A percentile compares a stretch with the other conserved stretches of the same genome.
These are phyloP conservation scores for Colletotrichum somersetense DNA, from an alignment of 2,329 filamentous ascomycete genomes.

Conservation along the genomic window DNA sequence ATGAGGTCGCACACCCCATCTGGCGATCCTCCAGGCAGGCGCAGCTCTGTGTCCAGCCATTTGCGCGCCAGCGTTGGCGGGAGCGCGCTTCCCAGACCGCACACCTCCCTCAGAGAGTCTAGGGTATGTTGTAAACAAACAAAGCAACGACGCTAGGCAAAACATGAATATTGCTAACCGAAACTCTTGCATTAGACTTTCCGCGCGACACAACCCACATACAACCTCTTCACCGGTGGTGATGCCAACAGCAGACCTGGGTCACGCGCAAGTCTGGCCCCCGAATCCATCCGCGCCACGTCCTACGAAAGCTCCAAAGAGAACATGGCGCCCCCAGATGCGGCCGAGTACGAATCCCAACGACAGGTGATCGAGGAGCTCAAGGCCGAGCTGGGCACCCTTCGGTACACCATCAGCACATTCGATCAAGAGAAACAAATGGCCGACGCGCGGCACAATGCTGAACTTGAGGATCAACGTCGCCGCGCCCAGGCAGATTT, in stretches of 20 bases:
- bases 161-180: constrained; percentile 20
- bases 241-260: constrained; percentile 54
- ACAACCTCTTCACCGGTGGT: constrained; percentile 70
- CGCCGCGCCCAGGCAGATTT: constrained; percentile 89
- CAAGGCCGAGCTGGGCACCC: constrained; percentile 87
- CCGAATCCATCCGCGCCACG: constrained; percentile 58
- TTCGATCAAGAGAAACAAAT: constrained; percentile 90
- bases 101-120: constrained; percentile 53
- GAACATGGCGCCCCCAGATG: constrained; percentile 69
- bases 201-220: constrained; percentile 67
- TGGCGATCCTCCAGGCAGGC: constrained; percentile 49
- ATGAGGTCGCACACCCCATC: constrained; percentile 46
- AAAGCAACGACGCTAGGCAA: constrained; percentile 25
- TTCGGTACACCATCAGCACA: constrained; percentile 89
- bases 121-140: constrained; percentile 52
- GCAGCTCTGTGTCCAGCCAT: constrained; percentile 49
- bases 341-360: constrained; percentile 70
- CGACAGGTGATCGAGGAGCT: constrained; percentile 78
- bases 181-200: constrained; percentile 55
- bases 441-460: constrained; percentile 80
- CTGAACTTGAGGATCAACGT: constrained; percentile 84
- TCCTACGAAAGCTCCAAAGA: constrained; percentile 71
- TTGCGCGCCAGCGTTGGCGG: constrained; percentile 54
- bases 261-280: constrained; percentile 57
- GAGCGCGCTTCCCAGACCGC: constrained; percentile 53